Evolutionary conservation across 2,329 filamentous ascomycete genomes (phyloP), one percentile per base, ranked within the genome.

Genomic region (Verticillium albo-atrum): DNA sequence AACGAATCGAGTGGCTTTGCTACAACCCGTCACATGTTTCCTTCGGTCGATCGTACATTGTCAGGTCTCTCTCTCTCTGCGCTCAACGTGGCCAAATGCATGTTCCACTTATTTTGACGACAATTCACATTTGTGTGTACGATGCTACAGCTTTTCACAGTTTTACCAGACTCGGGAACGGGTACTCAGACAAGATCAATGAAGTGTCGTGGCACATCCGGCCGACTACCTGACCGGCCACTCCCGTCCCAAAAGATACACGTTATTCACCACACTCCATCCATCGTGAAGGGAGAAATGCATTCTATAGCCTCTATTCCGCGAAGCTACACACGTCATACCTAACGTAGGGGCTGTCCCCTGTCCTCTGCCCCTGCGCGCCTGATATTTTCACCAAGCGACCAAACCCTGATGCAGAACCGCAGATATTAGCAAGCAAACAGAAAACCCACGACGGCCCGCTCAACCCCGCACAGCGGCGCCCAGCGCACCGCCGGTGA

Each of bases 401-500:
- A 61, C 62, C 59, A 34, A 63, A 63, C 62, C 59, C 55, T 63
- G 62, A 64, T 64, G 62, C 62, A 64, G 55, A 61, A 57, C 62
- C 62, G 37, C 55, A 57, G 42, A 47, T 58, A 63, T 57, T 50
- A 50, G 42, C 59, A 58, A 62, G 60, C 61, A 61, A 62, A 54
- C 23, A 58, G 47, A 63, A 54, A 28, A 58, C 35, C 47, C 37
- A 34, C 47, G n/a, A 35, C 25, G 23, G 20, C 55, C 52, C 25
- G 55, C 57, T 69, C 81, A 88, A 73, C 82, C 84, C 68, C 86
- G 79, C 63, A 89, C 84, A 58, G 85, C 86, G 66, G 84, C 84
- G 68, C 90, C 89, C 74, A 94, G 77, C 62, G 89, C 90, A 75
- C 90, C 90, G 63, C 90, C 90, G 15, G 90, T 92, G 76, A 93